Evolutionary conservation across 140 eudicot genomes (phyloP).

Genomic region (Oenanthe javanica): DNA sequence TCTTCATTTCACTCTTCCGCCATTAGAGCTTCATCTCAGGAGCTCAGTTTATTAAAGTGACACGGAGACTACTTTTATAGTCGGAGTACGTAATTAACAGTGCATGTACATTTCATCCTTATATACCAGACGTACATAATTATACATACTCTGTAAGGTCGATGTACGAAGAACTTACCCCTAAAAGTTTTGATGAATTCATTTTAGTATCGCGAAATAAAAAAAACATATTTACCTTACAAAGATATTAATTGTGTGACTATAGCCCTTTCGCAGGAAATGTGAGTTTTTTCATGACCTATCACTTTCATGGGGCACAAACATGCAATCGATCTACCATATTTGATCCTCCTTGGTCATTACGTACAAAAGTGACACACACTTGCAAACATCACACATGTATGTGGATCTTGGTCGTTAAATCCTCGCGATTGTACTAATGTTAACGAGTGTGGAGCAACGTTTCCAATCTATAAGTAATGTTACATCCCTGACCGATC

Average conservation of each 20-base stretch:
- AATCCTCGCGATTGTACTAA: background rate
- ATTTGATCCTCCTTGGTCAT: background rate
- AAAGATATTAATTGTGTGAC: background rate
- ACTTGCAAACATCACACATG: no score
- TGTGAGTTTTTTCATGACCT: background rate
- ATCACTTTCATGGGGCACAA: slow-evolving; percentile 12
- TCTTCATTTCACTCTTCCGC: no score
- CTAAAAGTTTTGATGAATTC: background rate
- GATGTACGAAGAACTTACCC: background rate
- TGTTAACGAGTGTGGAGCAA: background rate
- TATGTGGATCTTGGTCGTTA: background rate
- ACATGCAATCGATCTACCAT: background rate
- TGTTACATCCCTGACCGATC: no score
- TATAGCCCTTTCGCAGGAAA: background rate
- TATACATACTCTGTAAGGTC: no score
- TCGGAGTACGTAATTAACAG: no score
- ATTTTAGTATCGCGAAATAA: background rate
- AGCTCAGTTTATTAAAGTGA: no score
- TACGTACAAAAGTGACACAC: background rate
- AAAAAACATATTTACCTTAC: background rate
- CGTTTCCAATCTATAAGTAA: background rate
- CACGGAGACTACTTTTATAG: background rate
- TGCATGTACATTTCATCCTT: background rate
- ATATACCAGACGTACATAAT: background rate
- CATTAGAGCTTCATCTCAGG: no score